Evolutionary conservation across 495 filamentous ascomycete species (phyloP), one percentile per base, ranked within the genome.

Genomic region (Sporormia fimetaria): DNA sequence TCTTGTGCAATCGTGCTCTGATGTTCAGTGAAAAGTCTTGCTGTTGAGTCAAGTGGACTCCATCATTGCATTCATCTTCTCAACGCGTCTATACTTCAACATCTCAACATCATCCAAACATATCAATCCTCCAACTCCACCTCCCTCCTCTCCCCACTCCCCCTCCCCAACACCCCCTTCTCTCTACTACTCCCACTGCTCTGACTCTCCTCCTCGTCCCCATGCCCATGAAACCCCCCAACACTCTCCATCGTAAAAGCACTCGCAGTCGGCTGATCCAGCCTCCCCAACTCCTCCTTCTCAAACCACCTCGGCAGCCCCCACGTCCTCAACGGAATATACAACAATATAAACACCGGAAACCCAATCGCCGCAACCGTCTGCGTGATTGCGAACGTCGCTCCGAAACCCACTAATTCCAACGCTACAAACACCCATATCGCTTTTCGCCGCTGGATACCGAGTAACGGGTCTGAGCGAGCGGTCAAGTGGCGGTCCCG

Each of bases 341-440:
- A 62, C 12, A 75, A 52, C 9, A 92, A 54, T 55, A 96, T 92
- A 39, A 94, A 74, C 6, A 94, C 74, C 3, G 88, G 88, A 56
- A 94, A 96, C 2, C 88, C 61, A 27, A 96, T 90, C 11, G 88
- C 88, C 6, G 84, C 88, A 34, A 94, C 83, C 0, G 88, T 94
- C 61, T 95, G 87, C 6, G 86, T 88, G 51, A 94, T 88, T n/a
- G 85, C 87, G 57, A 96, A 90, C 2, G 83, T 93, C 1, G 77
- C 83, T 3, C 67, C 83, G 52, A 96, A 90, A 0, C 83, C 85
- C 21, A 82, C 10, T 4, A 92, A 61, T 59, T 94, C 80, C n/a
- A 87, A 58, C 10, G 60, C 62, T 2, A 92, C 79, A 60, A 92
- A 94, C 4, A 57, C 57, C 80, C 83, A 92, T 47, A 92, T 68